phyloP scores from a whole-genome alignment of 2,329 filamentous ascomycete genomes.

The Triangularia setosa region DNA sequence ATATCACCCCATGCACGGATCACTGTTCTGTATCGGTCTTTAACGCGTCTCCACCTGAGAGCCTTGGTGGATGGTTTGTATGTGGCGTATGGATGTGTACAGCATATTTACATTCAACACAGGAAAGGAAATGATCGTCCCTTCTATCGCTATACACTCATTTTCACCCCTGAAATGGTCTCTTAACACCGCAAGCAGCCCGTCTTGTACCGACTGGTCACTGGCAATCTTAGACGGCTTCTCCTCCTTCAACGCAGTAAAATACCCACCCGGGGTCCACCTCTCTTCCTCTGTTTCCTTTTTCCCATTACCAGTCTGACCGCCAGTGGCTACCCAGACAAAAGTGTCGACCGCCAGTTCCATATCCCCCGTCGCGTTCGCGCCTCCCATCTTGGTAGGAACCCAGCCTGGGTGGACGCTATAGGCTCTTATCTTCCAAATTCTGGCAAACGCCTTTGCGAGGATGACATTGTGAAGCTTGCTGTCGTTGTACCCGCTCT shows the following conservation, averaged over 20 bases:
- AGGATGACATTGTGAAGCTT: conserved; percentile 56
- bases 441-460: conserved; percentile 49
- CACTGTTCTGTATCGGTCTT: not conserved
- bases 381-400: conserved; percentile 51
- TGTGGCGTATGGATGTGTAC: not conserved
- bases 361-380: conserved; percentile 43
- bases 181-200: conserved; percentile 37
- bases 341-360: conserved; percentile 45
- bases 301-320: not conserved
- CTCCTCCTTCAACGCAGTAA: conserved; percentile 31
- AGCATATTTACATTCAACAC: not conserved
- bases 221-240: conserved; percentile 30
- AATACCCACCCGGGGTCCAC: conserved; percentile 38
- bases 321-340: conserved; percentile 37
- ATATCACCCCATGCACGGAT: not conserved
- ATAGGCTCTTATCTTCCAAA: conserved; percentile 40
- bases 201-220: conserved; percentile 41
- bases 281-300: conserved; percentile 25
- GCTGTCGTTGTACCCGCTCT: conserved; percentile 45
- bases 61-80: too few relatives aligned
- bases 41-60: not conserved
- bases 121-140: not conserved
- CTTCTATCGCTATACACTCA: not conserved
- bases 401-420: conserved; percentile 53
- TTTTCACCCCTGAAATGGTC: conserved; percentile 6